Evolutionary conservation across 148 eudicot genomes (phyloP), one percentile per base, ranked within the genome.

Genomic region (Amaranthus hypochondriacus): DNA sequence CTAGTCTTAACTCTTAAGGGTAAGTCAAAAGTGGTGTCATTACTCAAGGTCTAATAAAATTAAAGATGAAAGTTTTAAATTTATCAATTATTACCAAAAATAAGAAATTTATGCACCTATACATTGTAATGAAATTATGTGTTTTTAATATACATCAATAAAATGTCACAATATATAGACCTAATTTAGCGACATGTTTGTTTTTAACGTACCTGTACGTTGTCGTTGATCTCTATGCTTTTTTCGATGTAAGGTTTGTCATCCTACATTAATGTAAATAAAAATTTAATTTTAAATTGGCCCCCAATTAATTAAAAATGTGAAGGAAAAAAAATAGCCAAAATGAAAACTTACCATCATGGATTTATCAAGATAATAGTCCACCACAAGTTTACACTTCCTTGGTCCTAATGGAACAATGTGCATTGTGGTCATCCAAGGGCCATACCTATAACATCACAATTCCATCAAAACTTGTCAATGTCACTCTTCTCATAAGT

Each of bases 361-460:
- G 11, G 70, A 18, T 9, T 67, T 28, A 9, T 67, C 70, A 67
- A 67, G 6, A 8, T 67, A 67, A 51, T 67, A 67, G 70, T 67
- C 70, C 46, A 67, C 70, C 56, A 67, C 70, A 8, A 67, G 39
- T 21, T 67, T 67, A 56, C 70, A 67, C 28, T 67, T 67, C 46
- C 70, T 67, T 4, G 4, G 70, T 18, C 54, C 70, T 21, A 67
- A 14, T 50, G 70, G 70, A 15, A n/a, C 44, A 15, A 67, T 42
- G 11, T 67, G 70, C 70, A 67, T 67, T 50, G 70, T 67, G 3
- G 70, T 67, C 70, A 67, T 67, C 70, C 70, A 67, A 67, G 70
- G 56, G 70, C 70, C 70, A 67, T 67, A 67, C 70, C 70, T 67
- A 46, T 15, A 50, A 67, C 0, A 4, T 10, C 39, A 67, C 39